Evolutionary conservation across 2,329 filamentous ascomycete genomes (phyloP), one percentile per base, ranked within the genome.

Genomic region (Huntiella decipiens): DNA sequence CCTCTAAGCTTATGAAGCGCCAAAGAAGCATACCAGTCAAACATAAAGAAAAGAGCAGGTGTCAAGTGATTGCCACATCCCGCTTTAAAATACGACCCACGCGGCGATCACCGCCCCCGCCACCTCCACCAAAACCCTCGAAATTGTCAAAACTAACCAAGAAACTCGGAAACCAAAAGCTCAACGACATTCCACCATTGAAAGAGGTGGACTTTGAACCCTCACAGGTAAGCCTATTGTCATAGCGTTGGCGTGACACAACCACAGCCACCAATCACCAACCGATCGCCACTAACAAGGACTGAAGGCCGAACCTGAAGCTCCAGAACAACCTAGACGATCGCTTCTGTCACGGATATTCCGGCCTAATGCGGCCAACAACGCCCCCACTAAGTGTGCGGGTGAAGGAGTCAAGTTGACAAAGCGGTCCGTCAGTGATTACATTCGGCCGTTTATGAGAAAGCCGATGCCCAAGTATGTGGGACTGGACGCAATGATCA

Each of bases 401-500:
- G 44, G 42, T 31, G 40, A 45, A 12, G 32, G 43, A 6, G 22
- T 49, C 2, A 46, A 46, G 36, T 31, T 49, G 39, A 40, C 47
- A 6, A 49, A 49, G 34, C 43, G 36, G 44, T 46, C 47, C 2
- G 47, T 49, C 4, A 45, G 47, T 28, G 47, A 49, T 22, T 49
- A 49, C 19, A 44, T 49, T 15, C 41, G 47, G 36, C 47, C 47
- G 13, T 36, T 49, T n/a, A 43, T 49, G n/a, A 49, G 46, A 28
- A 49, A 49, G 13, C 41, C 37, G 13, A 49, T 49, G 44, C 47
- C 47, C 10, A 45, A 37, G 32, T 46, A 49, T 33, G 40, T 71
- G 51, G 66, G 69, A 44, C 58, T 81, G 1, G 65, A 70, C 46
- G 66, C 69, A n/a, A 66, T 82, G 53, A 67, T 79, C 13, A 67